phyloP scores from a whole-genome alignment of 2,329 filamentous ascomycete genomes.

The Raffaelea albimanens region DNA sequence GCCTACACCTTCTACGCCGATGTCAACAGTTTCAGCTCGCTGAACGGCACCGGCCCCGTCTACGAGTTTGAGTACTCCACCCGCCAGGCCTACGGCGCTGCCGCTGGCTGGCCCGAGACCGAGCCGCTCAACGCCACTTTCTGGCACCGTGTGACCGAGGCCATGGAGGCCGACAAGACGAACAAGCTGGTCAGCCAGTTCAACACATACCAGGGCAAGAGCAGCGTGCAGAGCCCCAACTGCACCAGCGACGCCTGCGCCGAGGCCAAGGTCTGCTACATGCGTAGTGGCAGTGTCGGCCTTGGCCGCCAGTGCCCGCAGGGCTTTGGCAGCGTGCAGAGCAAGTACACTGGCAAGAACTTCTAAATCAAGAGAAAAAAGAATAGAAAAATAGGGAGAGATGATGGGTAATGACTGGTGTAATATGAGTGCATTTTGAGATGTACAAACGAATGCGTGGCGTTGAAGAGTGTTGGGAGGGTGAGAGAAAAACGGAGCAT shows the following conservation, averaged over 20 bases:
- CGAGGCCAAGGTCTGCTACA: constrained; percentile 48
- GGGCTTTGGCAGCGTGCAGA: constrained; percentile 33
- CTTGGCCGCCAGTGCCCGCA: constrained; percentile 41
- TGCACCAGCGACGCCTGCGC: constrained; percentile 31
- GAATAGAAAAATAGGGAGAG: no score
- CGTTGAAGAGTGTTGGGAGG: no score
- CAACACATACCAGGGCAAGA: constrained; percentile 26
- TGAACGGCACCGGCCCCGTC: constrained; percentile 28
- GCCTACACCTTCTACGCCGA: constrained; percentile 44
- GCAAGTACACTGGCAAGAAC: constrained; percentile 24
- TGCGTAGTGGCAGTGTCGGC: constrained; percentile 43
- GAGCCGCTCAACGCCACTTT: constrained; percentile 38
- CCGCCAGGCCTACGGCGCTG: constrained; percentile 40
- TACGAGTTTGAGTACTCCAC: constrained; percentile 49
- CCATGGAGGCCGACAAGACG: constrained; percentile 24
- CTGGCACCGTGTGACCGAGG: constrained; percentile 31
- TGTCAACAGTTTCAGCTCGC: constrained; percentile 33
- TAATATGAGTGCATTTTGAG: no score
- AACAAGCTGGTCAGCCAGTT: constrained; percentile 33
- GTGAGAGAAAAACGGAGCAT: no score
- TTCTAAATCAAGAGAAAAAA: constrained; percentile 12
- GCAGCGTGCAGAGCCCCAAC: constrained; percentile 23
- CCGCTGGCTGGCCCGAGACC: constrained; percentile 29
- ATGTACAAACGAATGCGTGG: no score
- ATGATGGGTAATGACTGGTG: no score